These are phyloP conservation scores for Colletotrichum aenigma DNA, from an alignment of 2,329 filamentous ascomycete species.

Conservation along the genomic window DNA sequence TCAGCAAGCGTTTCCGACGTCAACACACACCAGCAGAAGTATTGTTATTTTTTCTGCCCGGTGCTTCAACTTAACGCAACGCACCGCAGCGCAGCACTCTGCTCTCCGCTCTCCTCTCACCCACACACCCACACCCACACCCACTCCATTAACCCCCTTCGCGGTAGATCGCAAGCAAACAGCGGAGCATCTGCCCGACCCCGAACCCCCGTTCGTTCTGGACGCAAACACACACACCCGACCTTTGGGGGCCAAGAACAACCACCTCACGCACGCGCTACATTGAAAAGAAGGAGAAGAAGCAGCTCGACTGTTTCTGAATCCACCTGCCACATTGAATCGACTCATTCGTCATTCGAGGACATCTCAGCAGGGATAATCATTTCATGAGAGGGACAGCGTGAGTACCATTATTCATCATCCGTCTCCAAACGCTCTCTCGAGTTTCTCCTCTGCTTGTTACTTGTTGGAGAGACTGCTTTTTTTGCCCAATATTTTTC, in stretches of 20 bases:
- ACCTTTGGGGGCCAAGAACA: not conserved
- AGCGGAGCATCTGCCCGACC: not conserved
- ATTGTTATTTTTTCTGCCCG: not conserved
- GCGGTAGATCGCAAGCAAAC: slow-evolving; percentile 2
- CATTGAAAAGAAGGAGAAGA: not conserved
- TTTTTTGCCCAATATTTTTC: not conserved
- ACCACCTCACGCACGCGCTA: not conserved
- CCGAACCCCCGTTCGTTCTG: not conserved
- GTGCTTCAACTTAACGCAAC: not conserved
- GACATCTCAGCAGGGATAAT: not conserved
- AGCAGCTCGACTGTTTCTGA: not conserved
- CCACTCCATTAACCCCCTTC: not conserved
- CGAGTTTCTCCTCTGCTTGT: slow-evolving; percentile 18
- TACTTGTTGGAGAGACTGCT: not conserved
- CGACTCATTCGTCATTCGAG: not conserved
- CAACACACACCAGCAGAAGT: not conserved
- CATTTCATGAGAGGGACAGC: not conserved
- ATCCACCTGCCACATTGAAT: not conserved
- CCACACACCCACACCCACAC: not conserved
- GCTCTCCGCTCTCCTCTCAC: not conserved
- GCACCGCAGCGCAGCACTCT: not conserved
- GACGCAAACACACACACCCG: not conserved
- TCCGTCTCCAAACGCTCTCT: not conserved
- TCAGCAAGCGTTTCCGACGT: not conserved
- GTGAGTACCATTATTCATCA: not conserved